Base-by-base conservation (phyloP, 148 eudicot genomes). In the Vaccinium macrocarpon region DNA sequence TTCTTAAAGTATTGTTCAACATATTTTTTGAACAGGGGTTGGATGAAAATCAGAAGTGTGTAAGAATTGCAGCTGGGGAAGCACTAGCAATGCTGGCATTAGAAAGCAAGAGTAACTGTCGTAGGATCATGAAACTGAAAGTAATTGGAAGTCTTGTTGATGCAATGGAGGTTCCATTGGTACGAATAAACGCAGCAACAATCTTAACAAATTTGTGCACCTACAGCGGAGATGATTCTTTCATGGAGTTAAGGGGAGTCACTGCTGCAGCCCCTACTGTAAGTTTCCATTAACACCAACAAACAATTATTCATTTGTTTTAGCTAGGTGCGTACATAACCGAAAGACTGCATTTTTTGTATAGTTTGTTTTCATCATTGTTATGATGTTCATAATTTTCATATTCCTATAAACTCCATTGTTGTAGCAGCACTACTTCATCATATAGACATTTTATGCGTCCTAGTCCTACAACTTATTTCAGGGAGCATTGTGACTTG, bases 61-160 rank as follows among this genome's bases (percentile, higher is more conserved):
- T 95, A 21, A 93, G 91, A 50, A 89, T 72, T 51, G 91, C 92
- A 62, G 93, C 97, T 56, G 97, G 97, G 32, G 95, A 95, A 87
- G 97, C 97, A 14, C 42, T 95, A 29, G 89, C 91, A 56, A 94
- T 95, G 98, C 80, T 95, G 82, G 93, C 91, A 42, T 53, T 91
- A 64, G 93, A 90, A 71, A 95, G 98, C 86, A 85, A 83, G 83
- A 80, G 78, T 19, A 92, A 90, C 25, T 95, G 97, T 76, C 82
- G 80, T 3, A 73, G 86, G 25, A 89, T 95, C 52, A 72, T 94
- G 79, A 92, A 88, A 76, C 29, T 89, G 48, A 87, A 84, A 4
- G 88, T 88, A 1, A 81, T 84, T 51, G 83, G 81, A 27, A 89
- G 87, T 87, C 90, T 95, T 23, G 83, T 89, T 5, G 53, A 42